Evolutionary conservation across 139 green algal species (phyloP), one percentile per base, ranked within the genome.

Genomic region (Ettlia oleoabundans): DNA sequence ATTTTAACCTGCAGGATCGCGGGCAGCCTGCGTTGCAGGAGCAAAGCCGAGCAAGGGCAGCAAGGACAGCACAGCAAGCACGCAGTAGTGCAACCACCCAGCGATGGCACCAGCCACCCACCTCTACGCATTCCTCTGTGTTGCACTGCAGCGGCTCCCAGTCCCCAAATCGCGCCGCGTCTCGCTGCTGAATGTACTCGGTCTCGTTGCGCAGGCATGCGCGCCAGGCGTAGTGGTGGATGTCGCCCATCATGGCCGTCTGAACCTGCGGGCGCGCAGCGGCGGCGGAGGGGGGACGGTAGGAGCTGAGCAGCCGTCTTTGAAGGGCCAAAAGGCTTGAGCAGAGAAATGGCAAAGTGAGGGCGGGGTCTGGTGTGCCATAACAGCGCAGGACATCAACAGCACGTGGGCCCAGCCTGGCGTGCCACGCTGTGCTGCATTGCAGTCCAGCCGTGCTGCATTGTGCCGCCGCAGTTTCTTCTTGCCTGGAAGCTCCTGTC

Each of bases 141-240:
- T 89, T 81, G 85, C 92, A 95, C 53, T 93, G 24, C 37, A 87
- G 40, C 10, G 85, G 76, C 3, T 86, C 87, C 93, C 93, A 97
- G 67, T 93, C 82, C 1, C 88, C 92, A 89, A 91, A 91, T 53
- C 81, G 47, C 55, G 87, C 68, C 26, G 79, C 74, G 66, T 96
- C 93, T 0, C 89, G 73, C 30, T 88, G 72, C 68, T 91, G 77
- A 38, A 96, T 86, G 87, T 97, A 97, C 0, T 89, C 72, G 2
- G 91, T 95, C 79, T 97, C 85, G 82, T 97, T 95, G 83, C 84
- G 71, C 69, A 83, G 83, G 24, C 88, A 82, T 3, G 92, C 92
- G 8, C 94, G 82, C 93, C 92, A 96, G 0, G 93, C 93, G 55
- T 89, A 97, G 86, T 98, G 94, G 58, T 97, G 94, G 24, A 98